These are phyloP conservation scores for Casuarina glauca DNA, from an alignment of 306 rosid species.

Conservation along the genomic window DNA sequence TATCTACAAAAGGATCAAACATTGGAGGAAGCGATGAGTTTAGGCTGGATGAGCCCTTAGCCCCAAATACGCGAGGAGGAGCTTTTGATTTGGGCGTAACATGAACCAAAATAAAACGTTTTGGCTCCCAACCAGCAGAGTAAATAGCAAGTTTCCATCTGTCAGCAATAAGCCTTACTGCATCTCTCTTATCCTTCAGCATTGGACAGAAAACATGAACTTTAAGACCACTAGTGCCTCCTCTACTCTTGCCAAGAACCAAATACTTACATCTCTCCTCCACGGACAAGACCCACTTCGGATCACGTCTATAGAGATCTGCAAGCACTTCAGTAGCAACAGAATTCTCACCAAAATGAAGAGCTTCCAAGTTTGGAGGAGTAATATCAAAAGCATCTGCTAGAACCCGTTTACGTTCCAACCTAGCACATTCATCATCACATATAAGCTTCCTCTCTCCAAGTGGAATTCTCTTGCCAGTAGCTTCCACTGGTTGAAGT, in stretches of 20 bases:
- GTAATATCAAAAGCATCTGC: conserved; percentile 89
- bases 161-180: conserved; percentile 70
- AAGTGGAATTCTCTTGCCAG: conserved; percentile 60
- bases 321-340: conserved; percentile 58
- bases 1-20: conserved; percentile 75
- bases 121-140: conserved; percentile 96
- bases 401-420: conserved; percentile 84
- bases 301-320: conserved; percentile 72
- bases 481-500: conserved; percentile 71
- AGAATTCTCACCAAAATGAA: conserved; percentile 74
- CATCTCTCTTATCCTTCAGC: conserved; percentile 87
- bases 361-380: conserved; percentile 73
- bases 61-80: conserved; percentile 76
- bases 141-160: conserved; percentile 84
- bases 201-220: conserved; percentile 86
- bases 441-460: conserved; percentile 86
- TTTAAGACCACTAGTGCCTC: conserved; percentile 59
- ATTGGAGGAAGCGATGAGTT: conserved; percentile 52
- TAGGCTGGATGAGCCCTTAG: conserved; percentile 61
- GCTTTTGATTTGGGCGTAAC: conserved; percentile 76
- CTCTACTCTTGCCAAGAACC: conserved; percentile 80
- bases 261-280: conserved; percentile 91
- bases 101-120: conserved; percentile 71
- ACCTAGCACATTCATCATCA: conserved; percentile 88
- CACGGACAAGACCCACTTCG: conserved; percentile 85